Evolutionary conservation across 1,284 basidiomycete genomes (phyloP), one percentile per base, ranked within the genome.

Genomic region (Blastosporella zonata): DNA sequence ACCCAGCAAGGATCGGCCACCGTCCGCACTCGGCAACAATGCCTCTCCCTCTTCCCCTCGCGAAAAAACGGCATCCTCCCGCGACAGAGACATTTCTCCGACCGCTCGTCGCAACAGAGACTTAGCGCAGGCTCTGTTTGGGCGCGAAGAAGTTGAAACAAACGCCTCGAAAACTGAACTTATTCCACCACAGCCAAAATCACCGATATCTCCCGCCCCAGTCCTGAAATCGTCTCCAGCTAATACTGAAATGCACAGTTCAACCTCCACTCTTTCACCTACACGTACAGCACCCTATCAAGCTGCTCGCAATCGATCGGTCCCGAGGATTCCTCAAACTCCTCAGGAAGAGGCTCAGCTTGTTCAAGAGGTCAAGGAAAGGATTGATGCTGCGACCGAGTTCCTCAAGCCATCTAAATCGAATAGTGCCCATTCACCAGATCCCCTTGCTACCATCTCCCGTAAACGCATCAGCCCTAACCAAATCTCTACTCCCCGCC

Each of bases 91-190:
- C 31, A 44, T 70, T 7, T 79, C 79, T 6, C 77, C 77, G 9
- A 72, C 67, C 22, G 76, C 78, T 39, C 78, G 80, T 45, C 75
- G 83, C 28, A 82, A 87, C 55, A 72, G 82, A 53, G 87, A 86
- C 57, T 73, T 90, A 21, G 82, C 87, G 2, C 80, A 83, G 55
- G 82, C 81, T 15, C 66, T 89, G n/a, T 90, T 90, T 55, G 83
- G 83, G 17, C 63, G 66, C 15, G 73, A 75, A 44, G 74, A 73
- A 34, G 66, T 64, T 34, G 73, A 73, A 29, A 62, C 61, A 15
- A 56, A 59, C 22, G 43, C 47, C 34, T 46, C 52, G 8, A 56
- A 54, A 36, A 31, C 34, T 50, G 36, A 59, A 57, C 39, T 49
- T 45, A 22, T 50, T 10, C 2, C 18, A 5, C 48, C 38, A 9